Conservation (phyloP, 768 basidiomycete species). For the Boletus reticulatus region DNA sequence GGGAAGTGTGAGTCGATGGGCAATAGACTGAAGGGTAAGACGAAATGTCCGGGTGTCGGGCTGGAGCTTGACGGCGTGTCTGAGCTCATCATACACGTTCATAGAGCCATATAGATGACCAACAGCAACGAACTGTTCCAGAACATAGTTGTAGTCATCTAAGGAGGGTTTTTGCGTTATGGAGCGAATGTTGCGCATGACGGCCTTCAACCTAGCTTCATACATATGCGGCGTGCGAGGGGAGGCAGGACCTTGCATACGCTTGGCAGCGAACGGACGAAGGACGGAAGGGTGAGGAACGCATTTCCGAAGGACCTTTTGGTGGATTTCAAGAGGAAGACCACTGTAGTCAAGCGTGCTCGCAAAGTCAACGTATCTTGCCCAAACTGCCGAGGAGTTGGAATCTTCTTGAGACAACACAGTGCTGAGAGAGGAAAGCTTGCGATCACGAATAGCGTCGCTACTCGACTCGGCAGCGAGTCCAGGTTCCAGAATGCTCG, state of each 20-base stretch:
- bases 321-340: conserved; percentile 66
- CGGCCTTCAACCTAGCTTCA: conserved; percentile 62
- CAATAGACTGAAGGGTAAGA: conserved; percentile 66
- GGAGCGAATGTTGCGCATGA: conserved; percentile 69
- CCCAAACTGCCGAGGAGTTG: conserved; percentile 59
- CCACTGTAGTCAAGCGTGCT: conserved; percentile 43
- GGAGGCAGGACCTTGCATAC: conserved; percentile 37
- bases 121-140: conserved; percentile 72
- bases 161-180: conserved; percentile 40
- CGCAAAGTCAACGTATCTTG: conserved; percentile 57
- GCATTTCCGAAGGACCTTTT: conserved; percentile 65
- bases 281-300: conserved; percentile 47
- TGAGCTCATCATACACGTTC: conserved; percentile 61
- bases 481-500: conserved; percentile 1
- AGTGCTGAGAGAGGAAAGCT: conserved; percentile 25
- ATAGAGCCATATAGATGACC: conserved; percentile 65
- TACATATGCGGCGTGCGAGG: conserved; percentile 48
- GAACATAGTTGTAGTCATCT: conserved; percentile 73
- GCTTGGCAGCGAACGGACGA: conserved; percentile 42
- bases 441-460: conserved; percentile 21
- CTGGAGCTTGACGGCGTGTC: conserved; percentile 35
- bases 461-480: conserved; percentile 3
- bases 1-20: conserved; percentile 64
- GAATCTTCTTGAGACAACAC: conserved; percentile 30
- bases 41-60: conserved; percentile 59